Conservation (phyloP, 1,284 basidiomycete species). For the Ustilago cynodontis region DNA sequence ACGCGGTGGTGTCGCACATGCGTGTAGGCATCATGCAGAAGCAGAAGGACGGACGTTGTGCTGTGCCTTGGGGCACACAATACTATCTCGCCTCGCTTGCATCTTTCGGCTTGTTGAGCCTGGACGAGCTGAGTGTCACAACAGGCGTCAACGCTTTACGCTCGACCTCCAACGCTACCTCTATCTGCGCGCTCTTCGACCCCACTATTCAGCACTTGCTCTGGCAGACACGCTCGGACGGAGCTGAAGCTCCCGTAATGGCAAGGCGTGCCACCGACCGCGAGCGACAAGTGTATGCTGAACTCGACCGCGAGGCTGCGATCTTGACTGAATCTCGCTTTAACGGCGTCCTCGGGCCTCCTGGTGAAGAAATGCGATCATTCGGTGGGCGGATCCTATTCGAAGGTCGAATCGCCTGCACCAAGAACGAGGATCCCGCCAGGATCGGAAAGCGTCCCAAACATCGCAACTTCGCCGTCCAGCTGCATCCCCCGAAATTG, state of each 20-base stretch:
- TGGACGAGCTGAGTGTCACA: conserved; percentile 24
- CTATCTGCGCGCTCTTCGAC: conserved; percentile 23
- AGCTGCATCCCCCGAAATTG: conserved; percentile 35
- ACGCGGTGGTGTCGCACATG: conserved; percentile 12
- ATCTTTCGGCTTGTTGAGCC: conserved; percentile 9
- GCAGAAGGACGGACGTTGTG: conserved; percentile 11
- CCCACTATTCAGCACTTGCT: conserved; percentile 18
- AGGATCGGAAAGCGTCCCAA: not conserved
- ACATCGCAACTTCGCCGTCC: conserved; percentile 19
- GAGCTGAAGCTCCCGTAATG: conserved; percentile 5
- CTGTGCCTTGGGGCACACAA: conserved; percentile 39
- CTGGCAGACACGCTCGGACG: conserved; percentile 6
- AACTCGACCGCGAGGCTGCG: conserved; percentile 37
- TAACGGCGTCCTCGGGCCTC: conserved; percentile 37
- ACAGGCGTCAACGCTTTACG: conserved; percentile 24
- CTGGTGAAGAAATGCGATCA: conserved; percentile 28
- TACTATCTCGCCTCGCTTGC: conserved; percentile 40
- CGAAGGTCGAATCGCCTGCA: conserved; percentile 27
- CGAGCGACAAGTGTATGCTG: conserved; percentile 21
- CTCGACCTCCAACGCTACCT: conserved; percentile 16
- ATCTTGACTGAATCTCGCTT: conserved; percentile 11
- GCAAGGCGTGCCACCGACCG: conserved; percentile 19
- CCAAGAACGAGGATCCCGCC: conserved; percentile 1
- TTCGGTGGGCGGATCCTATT: conserved; percentile 43
- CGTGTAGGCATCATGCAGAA: conserved; percentile 26